Base-by-base conservation (phyloP, 2,329 filamentous ascomycete species). In the Diaporthe velutina region DNA sequence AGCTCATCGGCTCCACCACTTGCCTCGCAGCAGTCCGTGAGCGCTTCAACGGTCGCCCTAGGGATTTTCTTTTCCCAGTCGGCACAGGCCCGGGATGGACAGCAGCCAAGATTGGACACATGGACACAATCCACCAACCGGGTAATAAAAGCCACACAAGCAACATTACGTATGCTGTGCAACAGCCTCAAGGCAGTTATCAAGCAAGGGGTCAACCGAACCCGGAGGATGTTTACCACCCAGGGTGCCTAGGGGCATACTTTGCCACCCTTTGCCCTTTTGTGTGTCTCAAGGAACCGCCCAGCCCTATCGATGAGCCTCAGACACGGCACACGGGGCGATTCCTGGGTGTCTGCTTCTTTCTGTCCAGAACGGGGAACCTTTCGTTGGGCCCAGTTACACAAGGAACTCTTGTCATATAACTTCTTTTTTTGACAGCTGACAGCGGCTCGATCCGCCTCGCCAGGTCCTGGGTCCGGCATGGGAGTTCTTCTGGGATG, bases 251-350 rank as follows among this genome's bases (percentile, higher is more conserved):
- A 48, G 33, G n/a, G 33, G 48, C 33, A 52, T 52, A 10, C 33
- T 28, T 52, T 52, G 45, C 64, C 45, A 67, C 64, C 30, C 33
- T 25, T 38, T 33, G 35, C 22, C 45, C 45, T 30, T 67, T 52
- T 28, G 2, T n/a, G 30, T 50, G 45, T 25, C 61, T 38, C 45
- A 67, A 50, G 30, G 45, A 30, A 19, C 19, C 7, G 45, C 30
- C 50, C 71, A 68, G 71, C 71, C 71, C 71, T 73, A 73, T 67
- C 60, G 61, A 67, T 50, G 61, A 67, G 61, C 61, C 61, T 50
- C 61, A 67, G 61, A 67, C 61, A 67, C 42, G 61, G 61, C 61
- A 35, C 42, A 50, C 52, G 42, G 42, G 61, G 35, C 15, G 61
- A 67, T 68, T 45, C 28, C 25, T 30, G 58, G 38, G 22, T 30